Base-by-base conservation (phyloP, 176 grass and related monocot genomes). In the Aegilops sharonensis region DNA sequence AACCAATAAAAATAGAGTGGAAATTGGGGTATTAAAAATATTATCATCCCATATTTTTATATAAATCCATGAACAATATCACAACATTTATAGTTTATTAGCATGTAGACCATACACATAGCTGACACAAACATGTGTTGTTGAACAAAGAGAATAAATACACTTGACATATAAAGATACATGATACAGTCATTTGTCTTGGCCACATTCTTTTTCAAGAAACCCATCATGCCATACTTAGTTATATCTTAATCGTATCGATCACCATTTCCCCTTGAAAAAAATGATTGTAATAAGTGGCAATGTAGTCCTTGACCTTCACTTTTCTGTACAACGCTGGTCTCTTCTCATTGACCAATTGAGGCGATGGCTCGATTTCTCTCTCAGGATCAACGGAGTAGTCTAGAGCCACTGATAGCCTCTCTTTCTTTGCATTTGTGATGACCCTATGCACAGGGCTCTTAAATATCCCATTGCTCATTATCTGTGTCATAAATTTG, bases 381-480 rank as follows among this genome's bases (percentile, higher is more conserved):
- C 62, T 70, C 25, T 95, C 91, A 0, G 81, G 86, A 21, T 93
- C 86, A 2, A 87, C 43, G 0, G 81, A 78, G 31, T 87, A 91
- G 73, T 93, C 93, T 68, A 91, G 56, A 9, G 40, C 91, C 40
- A 89, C 20, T 0, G 89, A 95, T 21, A 93, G 5, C 72, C 93
- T 82, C 48, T 95, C 93, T 15, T 89, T 85, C 1, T 73, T 59
- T n/a, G 86, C 30, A 63, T 91, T 93, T 5, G 89, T 86, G 9
- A 88, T 20, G 3, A 87, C 94, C 23, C 89, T 91, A 64, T 95
- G 94, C 62, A 93, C 81, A 5, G 89, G 89, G 50, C 87, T 91
- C 59, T 85, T 89, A 60, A 85, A 93, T 10, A 82, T 78, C 9
- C 80, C 91, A 72, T 93, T 95, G 54, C 81, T 93, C 85, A 97